A percentile compares a stretch with the other conserved stretches of the same genome.
These are phyloP conservation scores for Poa pratensis DNA, from an alignment of 176 grass and related monocot genomes.

Conservation along the genomic window DNA sequence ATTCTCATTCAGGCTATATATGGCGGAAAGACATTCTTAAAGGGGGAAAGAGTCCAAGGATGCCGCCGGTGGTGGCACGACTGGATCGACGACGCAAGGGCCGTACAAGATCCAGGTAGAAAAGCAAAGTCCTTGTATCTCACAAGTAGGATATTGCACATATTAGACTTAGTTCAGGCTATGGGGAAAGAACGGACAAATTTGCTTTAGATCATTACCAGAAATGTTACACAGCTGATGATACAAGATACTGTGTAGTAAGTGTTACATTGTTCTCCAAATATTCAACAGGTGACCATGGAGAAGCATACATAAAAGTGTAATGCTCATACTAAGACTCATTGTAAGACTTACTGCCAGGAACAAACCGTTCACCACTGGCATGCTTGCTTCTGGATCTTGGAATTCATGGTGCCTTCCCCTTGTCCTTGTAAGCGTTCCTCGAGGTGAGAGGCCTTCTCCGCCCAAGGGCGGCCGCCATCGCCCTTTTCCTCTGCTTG, in stretches of 20 bases:
- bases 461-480: slow-evolving; percentile 50
- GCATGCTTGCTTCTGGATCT: slow-evolving; percentile 72
- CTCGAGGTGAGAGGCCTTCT: slow-evolving; percentile 57
- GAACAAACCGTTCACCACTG: slow-evolving; percentile 57
- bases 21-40: too few species aligned
- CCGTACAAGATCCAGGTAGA: too few species aligned
- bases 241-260: background rate
- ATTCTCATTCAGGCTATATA: too few species aligned
- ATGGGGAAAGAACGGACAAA: background rate
- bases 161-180: background rate
- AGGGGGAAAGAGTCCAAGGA: too few species aligned
- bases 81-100: too few species aligned
- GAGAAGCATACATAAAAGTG: background rate
- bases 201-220: background rate
- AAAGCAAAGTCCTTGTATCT: too few species aligned
- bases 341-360: background rate
- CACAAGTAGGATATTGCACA: too few species aligned
- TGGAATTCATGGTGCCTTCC: slow-evolving; percentile 84
- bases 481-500: slow-evolving; percentile 63
- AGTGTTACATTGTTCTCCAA: background rate
- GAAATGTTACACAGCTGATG: background rate
- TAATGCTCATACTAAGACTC: background rate
- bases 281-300: background rate
- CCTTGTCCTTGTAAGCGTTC: slow-evolving; percentile 91
- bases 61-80: too few species aligned